These are phyloP conservation scores for Sporothrix mexicana DNA, from an alignment of 2,329 filamentous ascomycete genomes.

Conservation along the genomic window DNA sequence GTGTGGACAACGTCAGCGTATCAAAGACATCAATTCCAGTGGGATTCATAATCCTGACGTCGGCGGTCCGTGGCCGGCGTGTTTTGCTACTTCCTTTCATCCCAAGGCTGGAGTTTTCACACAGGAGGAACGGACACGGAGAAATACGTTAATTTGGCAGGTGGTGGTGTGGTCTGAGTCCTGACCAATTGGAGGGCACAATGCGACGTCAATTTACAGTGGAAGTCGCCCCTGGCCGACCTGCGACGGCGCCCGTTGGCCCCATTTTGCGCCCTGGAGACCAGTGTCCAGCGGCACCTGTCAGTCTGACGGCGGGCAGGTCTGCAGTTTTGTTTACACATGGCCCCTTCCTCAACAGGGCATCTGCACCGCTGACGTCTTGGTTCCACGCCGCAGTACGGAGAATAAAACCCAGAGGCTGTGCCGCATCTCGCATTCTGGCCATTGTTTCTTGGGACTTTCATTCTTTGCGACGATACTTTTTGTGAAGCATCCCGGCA, in stretches of 20 bases:
- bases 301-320: too few species aligned
- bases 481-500: not conserved
- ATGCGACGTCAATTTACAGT: slow-evolving; percentile 4
- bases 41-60: not conserved
- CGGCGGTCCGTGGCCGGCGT: not conserved
- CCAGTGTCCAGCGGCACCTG: not conserved
- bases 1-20: not conserved
- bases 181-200: not conserved
- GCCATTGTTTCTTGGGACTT: not conserved
- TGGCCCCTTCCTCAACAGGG: not conserved
- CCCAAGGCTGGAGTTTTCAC: not conserved
- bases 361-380: slow-evolving; percentile 10
- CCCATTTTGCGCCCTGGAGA: not conserved
- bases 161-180: not conserved
- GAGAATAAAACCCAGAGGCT: not conserved
- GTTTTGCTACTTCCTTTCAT: not conserved
- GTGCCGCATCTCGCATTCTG: not conserved
- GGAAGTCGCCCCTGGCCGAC: not conserved
- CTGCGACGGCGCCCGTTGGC: not conserved
- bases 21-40: not conserved
- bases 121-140: slow-evolving; percentile 5
- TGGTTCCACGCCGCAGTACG: not conserved
- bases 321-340: slow-evolving; percentile 11
- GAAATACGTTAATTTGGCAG: not conserved
- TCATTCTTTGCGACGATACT: not conserved